phyloP scores from a whole-genome alignment of 2,329 filamentous ascomycete genomes.

The Trichoderma atrobrunneum region DNA sequence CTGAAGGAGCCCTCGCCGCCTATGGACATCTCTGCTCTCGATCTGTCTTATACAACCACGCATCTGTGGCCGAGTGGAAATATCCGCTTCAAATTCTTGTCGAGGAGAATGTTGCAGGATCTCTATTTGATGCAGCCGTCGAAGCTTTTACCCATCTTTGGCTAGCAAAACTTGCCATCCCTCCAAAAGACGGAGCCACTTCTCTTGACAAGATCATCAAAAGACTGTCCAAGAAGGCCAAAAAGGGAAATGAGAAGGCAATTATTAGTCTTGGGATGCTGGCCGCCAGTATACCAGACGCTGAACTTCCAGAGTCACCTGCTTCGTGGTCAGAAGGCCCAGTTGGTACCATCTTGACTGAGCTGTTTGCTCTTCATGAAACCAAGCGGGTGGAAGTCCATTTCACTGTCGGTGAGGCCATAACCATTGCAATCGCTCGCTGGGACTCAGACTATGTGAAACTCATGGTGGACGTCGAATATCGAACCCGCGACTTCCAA shows the following conservation, averaged over 20 bases:
- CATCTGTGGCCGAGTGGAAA: constrained; percentile 27
- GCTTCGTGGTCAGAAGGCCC: constrained; percentile 35
- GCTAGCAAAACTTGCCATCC: constrained; percentile 43
- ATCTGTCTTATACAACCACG: constrained; percentile 42
- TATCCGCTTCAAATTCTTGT: constrained; percentile 36
- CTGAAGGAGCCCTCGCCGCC: constrained; percentile 47
- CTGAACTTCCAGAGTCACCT: neutral
- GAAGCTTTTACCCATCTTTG: constrained; percentile 48
- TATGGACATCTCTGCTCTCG: constrained; percentile 45
- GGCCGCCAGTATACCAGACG: constrained; percentile 47
- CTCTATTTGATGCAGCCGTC: constrained; percentile 44
- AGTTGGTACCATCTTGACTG: constrained; percentile 59
- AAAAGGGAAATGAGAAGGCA: constrained; percentile 76
- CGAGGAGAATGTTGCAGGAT: constrained; percentile 29
- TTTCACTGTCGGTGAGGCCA: constrained; percentile 85
- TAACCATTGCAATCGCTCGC: constrained; percentile 72
- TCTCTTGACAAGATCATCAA: constrained; percentile 51
- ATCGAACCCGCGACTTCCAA: constrained; percentile 34
- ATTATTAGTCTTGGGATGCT: constrained; percentile 79
- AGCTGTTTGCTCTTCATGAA: constrained; percentile 75
- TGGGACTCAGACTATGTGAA: constrained; percentile 82
- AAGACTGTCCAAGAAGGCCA: constrained; percentile 65
- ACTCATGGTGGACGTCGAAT: constrained; percentile 72
- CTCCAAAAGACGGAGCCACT: constrained; percentile 30
- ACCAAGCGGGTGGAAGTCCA: constrained; percentile 83